Percentiles rank a stretch among this genome's conserved stretches.
These are phyloP conservation scores for Phialemoniopsis sp. DNA, from an alignment of 2,329 filamentous ascomycete species.

Conservation along the genomic window DNA sequence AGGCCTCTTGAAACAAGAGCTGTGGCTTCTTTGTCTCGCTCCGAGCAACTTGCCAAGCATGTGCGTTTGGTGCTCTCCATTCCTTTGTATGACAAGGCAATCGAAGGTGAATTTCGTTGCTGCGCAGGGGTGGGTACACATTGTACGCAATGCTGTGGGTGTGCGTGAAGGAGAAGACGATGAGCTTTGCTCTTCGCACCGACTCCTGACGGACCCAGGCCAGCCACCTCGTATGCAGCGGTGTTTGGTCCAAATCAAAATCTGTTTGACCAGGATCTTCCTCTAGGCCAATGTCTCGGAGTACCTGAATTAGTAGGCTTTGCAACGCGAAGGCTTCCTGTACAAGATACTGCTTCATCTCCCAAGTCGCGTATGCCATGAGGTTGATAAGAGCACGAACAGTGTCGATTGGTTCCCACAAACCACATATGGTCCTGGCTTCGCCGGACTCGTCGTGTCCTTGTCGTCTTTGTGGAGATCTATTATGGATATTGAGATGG, in stretches of 20 bases:
- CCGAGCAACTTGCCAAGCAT: constrained; percentile 41
- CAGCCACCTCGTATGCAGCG: constrained; percentile 28
- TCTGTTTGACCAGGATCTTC: not conserved
- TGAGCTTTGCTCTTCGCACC: constrained; percentile 48
- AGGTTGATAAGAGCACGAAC: constrained; percentile 45
- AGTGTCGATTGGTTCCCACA: no score
- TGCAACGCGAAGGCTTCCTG: constrained; percentile 53
- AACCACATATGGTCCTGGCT: constrained; percentile 13
- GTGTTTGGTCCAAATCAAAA: no score
- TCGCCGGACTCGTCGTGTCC: constrained; percentile 29
- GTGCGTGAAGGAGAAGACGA: constrained; percentile 52
- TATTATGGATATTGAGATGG: constrained; percentile 3
- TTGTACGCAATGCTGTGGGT: constrained; percentile 59
- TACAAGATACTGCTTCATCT: constrained; percentile 46
- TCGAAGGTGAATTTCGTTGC: constrained; percentile 46
- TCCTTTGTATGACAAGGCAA: constrained; percentile 50
- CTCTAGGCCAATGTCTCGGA: constrained; percentile 34
- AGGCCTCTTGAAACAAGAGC: constrained; percentile 22
- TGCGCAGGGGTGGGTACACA: constrained; percentile 53
- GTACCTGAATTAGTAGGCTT: constrained; percentile 49
- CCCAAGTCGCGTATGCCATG: constrained; percentile 58
- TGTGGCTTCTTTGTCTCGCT: not conserved
- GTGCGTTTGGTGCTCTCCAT: constrained; percentile 47
- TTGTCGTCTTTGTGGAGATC: constrained; percentile 7
- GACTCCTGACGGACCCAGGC: constrained; percentile 50